phyloP scores from a whole-genome alignment of 805 yeast genomes.

The Priceomyces carsonii region DNA sequence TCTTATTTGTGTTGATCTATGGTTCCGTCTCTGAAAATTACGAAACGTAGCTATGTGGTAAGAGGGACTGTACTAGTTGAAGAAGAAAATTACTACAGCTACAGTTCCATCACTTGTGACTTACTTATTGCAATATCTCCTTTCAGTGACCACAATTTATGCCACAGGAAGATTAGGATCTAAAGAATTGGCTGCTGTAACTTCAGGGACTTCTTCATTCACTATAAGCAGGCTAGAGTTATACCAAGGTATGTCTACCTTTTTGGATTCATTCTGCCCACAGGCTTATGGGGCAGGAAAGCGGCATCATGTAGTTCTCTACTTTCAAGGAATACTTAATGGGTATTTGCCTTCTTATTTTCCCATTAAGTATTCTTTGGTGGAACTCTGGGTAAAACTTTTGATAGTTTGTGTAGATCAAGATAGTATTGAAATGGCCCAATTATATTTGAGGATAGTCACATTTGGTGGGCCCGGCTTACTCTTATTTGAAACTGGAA shows the following conservation, averaged over 20 bases:
- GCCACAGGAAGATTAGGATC: conserved; percentile 80
- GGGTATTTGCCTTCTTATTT: conserved; percentile 12
- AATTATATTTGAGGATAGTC: conserved; percentile 56
- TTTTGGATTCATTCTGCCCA: conserved; percentile 77
- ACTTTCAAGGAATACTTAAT: conserved; percentile 56
- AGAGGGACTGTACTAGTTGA: no score
- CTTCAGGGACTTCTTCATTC: conserved; percentile 78
- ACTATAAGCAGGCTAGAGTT: conserved; percentile 72
- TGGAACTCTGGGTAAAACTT: conserved; percentile 56
- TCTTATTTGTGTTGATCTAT: no score
- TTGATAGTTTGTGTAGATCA: conserved; percentile 49
- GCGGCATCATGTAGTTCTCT: conserved; percentile 64
- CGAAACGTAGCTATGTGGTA: no score
- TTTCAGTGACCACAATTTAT: conserved; percentile 72
- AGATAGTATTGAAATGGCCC: conserved; percentile 57
- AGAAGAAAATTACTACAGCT: conserved; percentile 36
- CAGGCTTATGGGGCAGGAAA: conserved; percentile 83
- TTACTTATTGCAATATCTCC: conserved; percentile 65
- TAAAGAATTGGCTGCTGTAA: conserved; percentile 75
- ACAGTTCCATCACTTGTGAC: conserved; percentile 67
- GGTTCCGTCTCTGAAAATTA: no score
- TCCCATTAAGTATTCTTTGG: conserved; percentile 44
- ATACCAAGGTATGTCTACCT: conserved; percentile 79
- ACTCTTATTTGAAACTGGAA: conserved; percentile 75
- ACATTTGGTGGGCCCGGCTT: conserved; percentile 78